A percentile compares a stretch with the other conserved stretches of the same genome.
phyloP scores from a whole-genome alignment of 116 monocot genomes.

The Trichopus zeylanicus region DNA sequence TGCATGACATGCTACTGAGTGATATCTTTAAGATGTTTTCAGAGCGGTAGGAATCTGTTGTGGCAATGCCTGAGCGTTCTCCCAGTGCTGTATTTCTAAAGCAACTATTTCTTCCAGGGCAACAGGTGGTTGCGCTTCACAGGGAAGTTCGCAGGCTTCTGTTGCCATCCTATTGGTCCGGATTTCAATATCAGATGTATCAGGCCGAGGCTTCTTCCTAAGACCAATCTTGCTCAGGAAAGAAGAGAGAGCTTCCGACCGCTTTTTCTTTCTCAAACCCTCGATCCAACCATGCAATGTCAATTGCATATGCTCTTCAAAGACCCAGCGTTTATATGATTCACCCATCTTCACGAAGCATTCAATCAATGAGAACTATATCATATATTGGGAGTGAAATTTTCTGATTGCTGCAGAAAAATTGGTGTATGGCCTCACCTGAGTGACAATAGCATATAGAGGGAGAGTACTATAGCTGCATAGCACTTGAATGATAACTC shows the following conservation, averaged over 20 bases:
- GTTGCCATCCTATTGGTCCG: not conserved
- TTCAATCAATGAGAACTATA: not conserved
- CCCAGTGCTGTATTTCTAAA: not conserved
- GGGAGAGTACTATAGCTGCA: conserved; percentile 33
- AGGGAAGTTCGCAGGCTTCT: not conserved
- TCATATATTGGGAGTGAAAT: not conserved
- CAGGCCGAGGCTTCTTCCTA: not conserved
- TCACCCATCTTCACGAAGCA: conserved; percentile 6
- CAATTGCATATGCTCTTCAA: not conserved
- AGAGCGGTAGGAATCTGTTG: not conserved
- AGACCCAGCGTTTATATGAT: not conserved
- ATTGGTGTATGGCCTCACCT: conserved; percentile 4
- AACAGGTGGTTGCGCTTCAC: not conserved
- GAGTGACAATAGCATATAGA: conserved; percentile 30
- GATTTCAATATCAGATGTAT: not conserved
- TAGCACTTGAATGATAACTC: conserved; percentile 17
- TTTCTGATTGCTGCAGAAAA: not conserved
- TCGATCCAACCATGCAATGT: not conserved
- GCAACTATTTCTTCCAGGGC: not conserved
- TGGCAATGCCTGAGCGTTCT: not conserved
- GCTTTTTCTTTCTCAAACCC: not conserved
- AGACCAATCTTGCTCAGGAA: not conserved
- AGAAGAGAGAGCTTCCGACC: not conserved
- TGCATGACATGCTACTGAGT: no score
- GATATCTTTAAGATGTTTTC: not conserved